Percentiles rank a stretch among this genome's conserved stretches.
phyloP scores from a whole-genome alignment of 345 rosid species.

The Gossypium arboreum region DNA sequence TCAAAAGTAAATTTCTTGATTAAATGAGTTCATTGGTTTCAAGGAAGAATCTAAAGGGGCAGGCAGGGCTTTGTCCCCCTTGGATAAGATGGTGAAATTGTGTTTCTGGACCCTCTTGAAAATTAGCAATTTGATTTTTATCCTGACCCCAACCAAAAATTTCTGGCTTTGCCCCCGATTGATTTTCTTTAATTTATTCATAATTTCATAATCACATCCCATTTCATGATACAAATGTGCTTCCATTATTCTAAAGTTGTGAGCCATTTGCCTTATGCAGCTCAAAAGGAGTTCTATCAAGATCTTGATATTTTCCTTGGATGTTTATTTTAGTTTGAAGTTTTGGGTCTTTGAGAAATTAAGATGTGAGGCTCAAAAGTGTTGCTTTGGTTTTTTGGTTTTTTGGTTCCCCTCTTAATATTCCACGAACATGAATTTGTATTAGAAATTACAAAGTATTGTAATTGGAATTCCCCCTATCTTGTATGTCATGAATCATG shows the following conservation, averaged over 20 bases:
- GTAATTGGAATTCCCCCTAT: neutral
- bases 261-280: conserved; percentile 36
- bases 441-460: neutral
- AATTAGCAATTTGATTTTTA: too few species aligned
- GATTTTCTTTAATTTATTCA: neutral
- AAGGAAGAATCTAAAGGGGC: too few species aligned
- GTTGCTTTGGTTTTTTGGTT: neutral
- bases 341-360: neutral
- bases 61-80: too few species aligned
- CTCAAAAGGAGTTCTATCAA: conserved; percentile 81
- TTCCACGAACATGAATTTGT: neutral
- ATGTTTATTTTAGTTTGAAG: neutral
- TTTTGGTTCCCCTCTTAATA: too few species aligned
- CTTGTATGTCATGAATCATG: neutral
- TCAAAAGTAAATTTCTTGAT: neutral
- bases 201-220: neutral
- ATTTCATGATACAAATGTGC: neutral
- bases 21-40: neutral
- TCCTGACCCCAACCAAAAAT: too few species aligned
- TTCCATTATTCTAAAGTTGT: neutral
- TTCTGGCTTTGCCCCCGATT: too few species aligned
- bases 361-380: neutral
- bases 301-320: conserved; percentile 29
- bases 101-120: too few species aligned
- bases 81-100: too few species aligned